Percentiles rank a stretch among this genome's conserved stretches.
phyloP scores from a whole-genome alignment of 2,329 filamentous ascomycete genomes.

The Exophiala sp. region DNA sequence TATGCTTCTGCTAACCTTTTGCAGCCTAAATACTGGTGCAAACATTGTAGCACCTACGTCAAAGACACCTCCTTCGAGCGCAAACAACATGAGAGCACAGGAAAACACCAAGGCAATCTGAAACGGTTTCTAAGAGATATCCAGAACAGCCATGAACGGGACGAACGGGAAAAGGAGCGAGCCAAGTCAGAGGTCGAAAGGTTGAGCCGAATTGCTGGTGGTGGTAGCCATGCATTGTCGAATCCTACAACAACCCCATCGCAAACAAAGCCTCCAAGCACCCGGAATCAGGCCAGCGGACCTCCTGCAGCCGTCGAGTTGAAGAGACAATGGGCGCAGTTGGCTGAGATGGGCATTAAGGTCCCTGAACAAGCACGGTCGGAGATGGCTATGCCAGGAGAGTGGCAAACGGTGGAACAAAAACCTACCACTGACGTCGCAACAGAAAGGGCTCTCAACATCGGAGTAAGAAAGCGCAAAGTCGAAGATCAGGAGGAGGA shows the following conservation, averaged over 20 bases:
- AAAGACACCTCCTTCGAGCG: slow-evolving; percentile 88
- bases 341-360: slow-evolving; percentile 78
- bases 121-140: slow-evolving; percentile 87
- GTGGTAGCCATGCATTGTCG: slow-evolving; percentile 33
- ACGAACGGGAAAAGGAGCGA: slow-evolving; percentile 72
- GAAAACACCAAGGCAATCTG: slow-evolving; percentile 74
- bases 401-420: slow-evolving; percentile 69
- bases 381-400: slow-evolving; percentile 80
- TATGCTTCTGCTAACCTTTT: slow-evolving; percentile 25
- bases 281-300: slow-evolving; percentile 32
- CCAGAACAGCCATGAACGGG: slow-evolving; percentile 74
- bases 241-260: slow-evolving; percentile 30
- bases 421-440: slow-evolving; percentile 30
- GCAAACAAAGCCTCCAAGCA: slow-evolving; percentile 27
- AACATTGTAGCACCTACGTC: slow-evolving; percentile 85
- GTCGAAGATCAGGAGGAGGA: slow-evolving; percentile 39
- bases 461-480: slow-evolving; percentile 44
- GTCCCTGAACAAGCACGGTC: slow-evolving; percentile 71
- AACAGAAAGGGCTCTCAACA: slow-evolving; percentile 38
- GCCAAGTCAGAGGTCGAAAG: slow-evolving; percentile 81
- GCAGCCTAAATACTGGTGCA: slow-evolving; percentile 91
- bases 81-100: slow-evolving; percentile 80
- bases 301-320: slow-evolving; percentile 56
- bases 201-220: slow-evolving; percentile 66
- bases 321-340: slow-evolving; percentile 77